Evolutionary conservation across 805 yeast species (phyloP), one percentile per base, ranked within the genome.

Genomic region (Ascoidea rubescens): DNA sequence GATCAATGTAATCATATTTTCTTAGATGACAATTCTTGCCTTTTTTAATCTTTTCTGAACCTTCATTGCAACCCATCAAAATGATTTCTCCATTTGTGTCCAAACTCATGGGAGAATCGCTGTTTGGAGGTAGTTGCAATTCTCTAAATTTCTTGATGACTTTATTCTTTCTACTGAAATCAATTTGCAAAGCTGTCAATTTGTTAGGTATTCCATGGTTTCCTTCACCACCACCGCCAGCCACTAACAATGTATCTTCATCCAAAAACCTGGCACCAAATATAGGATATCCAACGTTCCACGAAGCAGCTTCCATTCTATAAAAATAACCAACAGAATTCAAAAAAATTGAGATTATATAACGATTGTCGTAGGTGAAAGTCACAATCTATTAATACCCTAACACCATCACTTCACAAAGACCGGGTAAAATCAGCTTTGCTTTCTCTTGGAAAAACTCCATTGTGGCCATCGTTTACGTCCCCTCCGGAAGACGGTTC

Each of bases 181-280:
- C 75, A 48, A 85, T 71, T 48, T 76, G 67, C 46, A 84, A 64
- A 1, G 84, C 83, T 4, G 89, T 79, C 56, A 91, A 69, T 63
- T 85, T 87, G 66, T 91, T 91, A 46, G 90, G 85, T 52, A 88
- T 80, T 33, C 96, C 96, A 60, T 87, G 84, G 61, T 81, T 82
- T 7, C 96, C 96, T 64, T 87, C 95, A 31, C 97, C 98, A 33
- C 97, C 97, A 48, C 99, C 99, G 46, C 99, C 99, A 2, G 88
- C 80, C 32, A 84, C 84, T 49, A 89, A 65, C 31, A 90, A 64
- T 1, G 81, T 75, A 55, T 71, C 67, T 56, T 80, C 74, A 57
- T 77, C 72, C 48, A 82, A 70, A 63, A 87, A 89, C 55, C 78
- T 77, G 51, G 91, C 82, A 2, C 88, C 91, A 59, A 84, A 86